Percentiles rank a stretch among this genome's conserved stretches.
Evolutionary conservation across 148 eudicot species (phyloP).

Genomic region (Camellia lanceoleosa): DNA sequence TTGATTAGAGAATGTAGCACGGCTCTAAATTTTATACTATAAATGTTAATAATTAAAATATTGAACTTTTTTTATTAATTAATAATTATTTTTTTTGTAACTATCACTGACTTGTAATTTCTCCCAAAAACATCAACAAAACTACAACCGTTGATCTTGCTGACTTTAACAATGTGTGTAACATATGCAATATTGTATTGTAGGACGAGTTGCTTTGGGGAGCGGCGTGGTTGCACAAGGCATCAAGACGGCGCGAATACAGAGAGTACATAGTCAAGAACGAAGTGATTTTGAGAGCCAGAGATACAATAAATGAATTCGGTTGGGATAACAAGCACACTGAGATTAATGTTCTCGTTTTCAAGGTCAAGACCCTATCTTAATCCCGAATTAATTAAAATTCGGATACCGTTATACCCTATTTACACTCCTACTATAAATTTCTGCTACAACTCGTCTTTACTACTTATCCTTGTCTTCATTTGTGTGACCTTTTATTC

Average conservation of each 20-base stretch:
- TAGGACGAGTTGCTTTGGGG: slow-evolving; percentile 97
- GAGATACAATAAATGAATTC: slow-evolving; percentile 81
- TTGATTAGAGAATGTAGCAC: no score
- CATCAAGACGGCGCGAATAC: slow-evolving; percentile 72
- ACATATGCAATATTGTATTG: background rate
- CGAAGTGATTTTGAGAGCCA: slow-evolving; percentile 77
- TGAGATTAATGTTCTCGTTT: slow-evolving; percentile 83
- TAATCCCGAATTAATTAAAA: background rate
- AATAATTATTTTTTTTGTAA: no score
- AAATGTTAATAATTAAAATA: no score
- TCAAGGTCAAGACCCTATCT: slow-evolving; percentile 52
- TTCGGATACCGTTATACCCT: background rate
- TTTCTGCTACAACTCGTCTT: slow-evolving; percentile 1
- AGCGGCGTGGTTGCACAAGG: slow-evolving; percentile 98
- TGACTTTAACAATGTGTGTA: background rate
- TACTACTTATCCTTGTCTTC: slow-evolving; percentile 29
- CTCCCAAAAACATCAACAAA: background rate
- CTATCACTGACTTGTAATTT: no score
- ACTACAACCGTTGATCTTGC: background rate
- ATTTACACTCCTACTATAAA: no score
- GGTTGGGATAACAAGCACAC: slow-evolving; percentile 99
- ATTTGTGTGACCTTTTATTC: slow-evolving; percentile 16
- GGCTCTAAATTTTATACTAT: no score
- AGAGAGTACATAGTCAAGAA: slow-evolving; percentile 75
- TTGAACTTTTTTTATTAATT: no score